Percentiles rank a stretch among this genome's conserved stretches.
Conservation (phyloP, 345 rosid genomes). For the Lepidium didymum region DNA sequence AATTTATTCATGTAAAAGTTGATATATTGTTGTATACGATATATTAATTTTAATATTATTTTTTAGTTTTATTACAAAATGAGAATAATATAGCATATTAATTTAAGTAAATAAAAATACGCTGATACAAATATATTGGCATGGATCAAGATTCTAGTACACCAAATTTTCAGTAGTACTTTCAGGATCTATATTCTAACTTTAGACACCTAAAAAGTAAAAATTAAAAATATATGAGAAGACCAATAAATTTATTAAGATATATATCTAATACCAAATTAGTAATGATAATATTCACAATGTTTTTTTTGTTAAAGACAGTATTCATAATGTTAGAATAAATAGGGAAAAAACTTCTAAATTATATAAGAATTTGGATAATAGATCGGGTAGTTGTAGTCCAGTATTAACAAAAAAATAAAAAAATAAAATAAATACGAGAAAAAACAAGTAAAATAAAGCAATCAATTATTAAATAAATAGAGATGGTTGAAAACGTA, state of each 20-base stretch:
- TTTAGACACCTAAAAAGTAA: not conserved
- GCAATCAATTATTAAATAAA: not conserved
- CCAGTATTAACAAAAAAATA: too few species aligned
- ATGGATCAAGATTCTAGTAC: not conserved
- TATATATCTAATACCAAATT: not conserved
- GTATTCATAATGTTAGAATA: not conserved
- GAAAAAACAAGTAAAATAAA: not conserved
- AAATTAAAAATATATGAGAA: not conserved
- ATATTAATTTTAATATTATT: too few species aligned
- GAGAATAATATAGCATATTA: too few species aligned
- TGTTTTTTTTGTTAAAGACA: too few species aligned
- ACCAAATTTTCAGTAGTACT: not conserved
- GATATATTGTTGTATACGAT: too few species aligned
- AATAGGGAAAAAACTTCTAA: not conserved
- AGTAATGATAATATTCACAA: not conserved
- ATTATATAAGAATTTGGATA: too few species aligned
- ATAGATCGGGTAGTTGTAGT: too few species aligned
- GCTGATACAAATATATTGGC: too few species aligned
- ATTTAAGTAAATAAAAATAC: too few species aligned
- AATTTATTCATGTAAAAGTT: too few species aligned
- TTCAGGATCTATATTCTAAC: not conserved
- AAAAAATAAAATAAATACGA: too few species aligned
- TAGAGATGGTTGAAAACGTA: not conserved
- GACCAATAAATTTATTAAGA: not conserved
- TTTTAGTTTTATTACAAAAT: too few species aligned